Evolutionary conservation across 1,284 basidiomycete species (phyloP), one percentile per base, ranked within the genome.

Genomic region (Leccinum olivaceoglutinosum): DNA sequence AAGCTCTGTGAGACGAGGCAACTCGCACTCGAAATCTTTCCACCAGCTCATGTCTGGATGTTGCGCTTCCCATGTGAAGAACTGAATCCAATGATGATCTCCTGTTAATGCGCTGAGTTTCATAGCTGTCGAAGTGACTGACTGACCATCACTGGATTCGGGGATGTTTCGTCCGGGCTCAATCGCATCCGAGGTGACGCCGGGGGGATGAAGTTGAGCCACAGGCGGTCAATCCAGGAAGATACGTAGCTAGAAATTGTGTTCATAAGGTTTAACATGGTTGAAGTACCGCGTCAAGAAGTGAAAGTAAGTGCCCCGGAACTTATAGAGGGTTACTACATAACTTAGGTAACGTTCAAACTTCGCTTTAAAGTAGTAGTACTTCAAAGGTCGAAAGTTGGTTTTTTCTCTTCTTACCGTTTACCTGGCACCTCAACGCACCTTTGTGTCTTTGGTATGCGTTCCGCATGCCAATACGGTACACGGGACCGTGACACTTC

Each of bases 1-100:
- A 70, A 94, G 83, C 39, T 84, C 80, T 8, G 85, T 85, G 25
- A 98, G 82, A 41, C 76, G 77, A 32, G 90, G 86, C 16, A 90
- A 79, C 70, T 95, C 88, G 9, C 73, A 71, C 70, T 90, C 86
- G 59, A 96, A 85, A 76, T 93, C 87, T 68, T 86, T 84, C 93
- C 93, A 98, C 90, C 90, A 92, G 71, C 84, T 92, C 79, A 83
- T 76, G 62, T 74, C 77, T 56, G 78, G 80, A 70, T 82, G 81
- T 51, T 74, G 75, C 60, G 83, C 80, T 67, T 92, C 85, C 92
- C 92, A 93, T 25, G 90, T 92, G 68, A 92, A 93, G 75, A 90
- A 92, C 75, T 93, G 92, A 34, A 93, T 75, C 91, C 91, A 32
- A 21, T 46, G 6, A 12, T 51, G 18, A 6, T 51, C 49, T 51